These are phyloP conservation scores for Clarkia xantiana DNA, from an alignment of 345 rosid genomes.

Conservation along the genomic window DNA sequence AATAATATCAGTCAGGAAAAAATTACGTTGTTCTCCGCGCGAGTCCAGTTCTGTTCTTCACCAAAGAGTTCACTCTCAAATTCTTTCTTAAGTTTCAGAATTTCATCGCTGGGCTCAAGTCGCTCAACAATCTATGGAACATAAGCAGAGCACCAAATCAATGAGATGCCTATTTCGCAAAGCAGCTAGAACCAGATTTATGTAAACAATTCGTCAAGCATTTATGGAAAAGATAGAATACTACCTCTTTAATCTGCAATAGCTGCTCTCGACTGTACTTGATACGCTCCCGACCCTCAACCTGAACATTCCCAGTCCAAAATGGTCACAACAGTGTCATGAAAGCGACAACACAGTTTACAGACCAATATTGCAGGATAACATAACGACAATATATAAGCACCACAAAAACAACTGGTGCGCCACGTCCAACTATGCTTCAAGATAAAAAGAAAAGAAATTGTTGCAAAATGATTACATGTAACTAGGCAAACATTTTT, in stretches of 20 bases:
- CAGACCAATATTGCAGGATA: background rate
- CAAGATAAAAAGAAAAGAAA: background rate
- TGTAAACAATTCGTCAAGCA: too few species aligned
- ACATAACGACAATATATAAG: too few species aligned
- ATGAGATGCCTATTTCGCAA: too few species aligned
- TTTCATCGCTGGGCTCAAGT: constrained; percentile 34
- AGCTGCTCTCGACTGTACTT: constrained; percentile 57
- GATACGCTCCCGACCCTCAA: constrained; percentile 50
- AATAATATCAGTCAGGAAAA: background rate
- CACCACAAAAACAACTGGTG: too few species aligned
- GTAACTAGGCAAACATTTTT: background rate
- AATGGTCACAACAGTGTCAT: constrained; percentile 2
- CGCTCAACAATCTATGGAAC: constrained; percentile 15
- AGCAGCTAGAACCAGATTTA: too few species aligned
- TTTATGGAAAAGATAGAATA: background rate
- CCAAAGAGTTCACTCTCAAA: constrained; percentile 47
- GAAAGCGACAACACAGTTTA: background rate
- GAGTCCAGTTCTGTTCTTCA: constrained; percentile 50
- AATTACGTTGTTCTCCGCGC: constrained; percentile 42
- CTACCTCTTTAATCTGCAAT: constrained; percentile 51
- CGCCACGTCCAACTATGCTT: too few species aligned
- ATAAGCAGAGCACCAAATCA: background rate
- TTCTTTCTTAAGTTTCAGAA: constrained; percentile 50
- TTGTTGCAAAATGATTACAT: background rate
- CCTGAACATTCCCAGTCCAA: constrained; percentile 28